Percentiles rank a stretch among this genome's conserved stretches.
These are phyloP conservation scores for Aspergillus fijiensis DNA, from an alignment of 2,329 filamentous ascomycete genomes.

Conservation along the genomic window DNA sequence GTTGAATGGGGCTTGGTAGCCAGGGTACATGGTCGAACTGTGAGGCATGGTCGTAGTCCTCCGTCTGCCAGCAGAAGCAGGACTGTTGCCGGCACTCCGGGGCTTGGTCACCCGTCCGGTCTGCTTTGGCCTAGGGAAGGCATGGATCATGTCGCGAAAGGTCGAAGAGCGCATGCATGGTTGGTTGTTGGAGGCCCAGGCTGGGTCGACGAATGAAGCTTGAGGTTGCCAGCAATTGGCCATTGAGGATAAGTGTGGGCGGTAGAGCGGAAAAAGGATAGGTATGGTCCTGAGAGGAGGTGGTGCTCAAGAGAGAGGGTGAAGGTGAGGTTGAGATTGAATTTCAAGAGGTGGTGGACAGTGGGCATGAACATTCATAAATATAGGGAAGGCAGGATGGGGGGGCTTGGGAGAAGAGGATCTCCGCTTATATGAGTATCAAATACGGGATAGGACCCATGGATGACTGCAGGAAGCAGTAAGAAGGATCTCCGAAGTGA, in stretches of 20 bases:
- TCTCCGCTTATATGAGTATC: conserved; percentile 20
- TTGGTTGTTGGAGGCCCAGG: conserved; percentile 28
- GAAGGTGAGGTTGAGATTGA: not conserved
- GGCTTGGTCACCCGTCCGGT: conserved; percentile 59
- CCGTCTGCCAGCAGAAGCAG: conserved; percentile 50
- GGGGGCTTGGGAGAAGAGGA: not conserved
- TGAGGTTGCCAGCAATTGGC: conserved; percentile 31
- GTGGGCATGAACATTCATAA: conserved; percentile 14
- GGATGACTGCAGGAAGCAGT: conserved; percentile 23
- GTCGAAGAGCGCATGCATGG: conserved; percentile 23
- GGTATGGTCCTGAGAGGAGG: conserved; percentile 3
- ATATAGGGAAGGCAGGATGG: conserved; percentile 7
- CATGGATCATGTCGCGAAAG: conserved; percentile 45
- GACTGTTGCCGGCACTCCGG: conserved; percentile 68
- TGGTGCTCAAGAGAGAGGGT: conserved; percentile 8
- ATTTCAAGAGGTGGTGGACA: not conserved
- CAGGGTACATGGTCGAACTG: conserved; percentile 46
- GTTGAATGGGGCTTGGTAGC: conserved; percentile 48
- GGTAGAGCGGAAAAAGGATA: conserved; percentile 4
- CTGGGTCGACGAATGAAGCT: conserved; percentile 26
- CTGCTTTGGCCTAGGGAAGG: conserved; percentile 53
- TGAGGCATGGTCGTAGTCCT: conserved; percentile 54
- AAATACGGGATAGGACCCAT: conserved; percentile 19
- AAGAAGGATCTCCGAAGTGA: conserved; percentile 19
- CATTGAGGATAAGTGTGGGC: conserved; percentile 26